These are phyloP conservation scores for Sporothrix brasiliensis DNA, from an alignment of 2,329 filamentous ascomycete genomes.

Conservation along the genomic window DNA sequence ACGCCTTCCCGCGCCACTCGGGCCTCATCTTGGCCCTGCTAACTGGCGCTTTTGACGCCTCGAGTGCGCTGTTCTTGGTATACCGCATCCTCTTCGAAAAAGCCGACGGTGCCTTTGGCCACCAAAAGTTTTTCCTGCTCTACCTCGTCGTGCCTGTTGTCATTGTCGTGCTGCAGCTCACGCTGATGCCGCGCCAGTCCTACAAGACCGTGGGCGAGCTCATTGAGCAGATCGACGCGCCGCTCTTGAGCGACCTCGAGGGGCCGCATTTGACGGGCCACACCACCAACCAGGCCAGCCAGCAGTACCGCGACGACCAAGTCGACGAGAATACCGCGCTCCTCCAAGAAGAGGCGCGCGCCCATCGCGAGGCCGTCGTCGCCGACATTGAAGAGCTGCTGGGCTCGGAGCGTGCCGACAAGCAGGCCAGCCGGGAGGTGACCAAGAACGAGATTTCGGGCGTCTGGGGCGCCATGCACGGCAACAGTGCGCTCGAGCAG, in stretches of 20 bases:
- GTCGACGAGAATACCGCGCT: slow-evolving; percentile 61
- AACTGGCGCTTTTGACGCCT: slow-evolving; percentile 82
- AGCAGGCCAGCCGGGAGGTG: slow-evolving; percentile 69
- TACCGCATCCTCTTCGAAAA: slow-evolving; percentile 71
- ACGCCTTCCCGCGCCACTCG: slow-evolving; percentile 75
- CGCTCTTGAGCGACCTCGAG: slow-evolving; percentile 33
- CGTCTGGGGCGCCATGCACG: slow-evolving; percentile 86
- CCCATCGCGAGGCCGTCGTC: slow-evolving; percentile 64
- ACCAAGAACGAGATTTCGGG: slow-evolving; percentile 70
- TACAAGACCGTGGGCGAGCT: slow-evolving; percentile 88
- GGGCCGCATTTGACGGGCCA: neutral
- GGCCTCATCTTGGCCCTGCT: slow-evolving; percentile 79
- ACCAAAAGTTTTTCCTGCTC: slow-evolving; percentile 68
- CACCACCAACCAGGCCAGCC: slow-evolving; percentile 22
- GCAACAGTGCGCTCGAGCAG: slow-evolving; percentile 69
- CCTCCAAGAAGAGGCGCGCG: slow-evolving; percentile 59
- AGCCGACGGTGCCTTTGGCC: slow-evolving; percentile 56
- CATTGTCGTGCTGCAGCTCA: slow-evolving; percentile 68
- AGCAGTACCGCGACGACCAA: slow-evolving; percentile 52
- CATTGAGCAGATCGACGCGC: slow-evolving; percentile 68
- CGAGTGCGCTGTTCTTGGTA: slow-evolving; percentile 74
- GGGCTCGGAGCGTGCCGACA: slow-evolving; percentile 62
- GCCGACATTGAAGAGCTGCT: slow-evolving; percentile 74
- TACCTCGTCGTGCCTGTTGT: slow-evolving; percentile 72
- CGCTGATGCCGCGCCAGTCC: slow-evolving; percentile 71